Base-by-base conservation (phyloP, 2,329 filamentous ascomycete species). In the Colletotrichum sp. region DNA sequence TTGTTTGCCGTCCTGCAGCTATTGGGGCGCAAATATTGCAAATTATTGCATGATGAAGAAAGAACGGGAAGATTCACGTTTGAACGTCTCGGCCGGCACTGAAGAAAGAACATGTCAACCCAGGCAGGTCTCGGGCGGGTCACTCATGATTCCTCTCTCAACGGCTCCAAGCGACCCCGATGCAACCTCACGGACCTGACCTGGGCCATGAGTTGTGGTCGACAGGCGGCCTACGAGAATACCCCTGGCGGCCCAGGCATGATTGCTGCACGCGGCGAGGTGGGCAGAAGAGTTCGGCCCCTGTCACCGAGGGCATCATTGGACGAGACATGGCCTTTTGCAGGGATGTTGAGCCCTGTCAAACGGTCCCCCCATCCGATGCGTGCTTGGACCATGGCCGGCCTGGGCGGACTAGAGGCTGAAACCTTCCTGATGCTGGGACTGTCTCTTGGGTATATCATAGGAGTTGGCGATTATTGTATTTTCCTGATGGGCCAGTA, bases 341-440 rank as follows among this genome's bases (percentile, higher is more conserved):
- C 71, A 74, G 61, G 74, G 70, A 64, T 74, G 8, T 7, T 18
- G 12, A 48, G 65, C 59, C 71, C 36, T 70, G 65, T 74, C 74
- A 74, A 56, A 61, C 65, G 48, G 38, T 30, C n/a, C 43, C 24
- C 32, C 73, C 65, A 38, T 65, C 65, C 52, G 65, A 66, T 70
- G 64, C 26, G 34, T 62, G 74, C 74, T 76, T 62, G 58, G 74
- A 59, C 74, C 74, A 69, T 55, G 28, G 55, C n/a, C 64, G 59
- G 65, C 64, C 64, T 48, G 26, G 71, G 64, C 64, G 24, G 65
- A 66, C 36, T 8, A 62, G 61, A 70, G 28, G 24, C 48, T 76
- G 74, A 76, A 76, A 76, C 71, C 34, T 59, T 74, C 52, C 43
- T 76, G 74, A 74, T 74, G 74, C 74, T 13, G 58, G 64, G 36